A percentile compares a stretch with the other conserved stretches of the same genome.
These are phyloP conservation scores for Aspergillus indologenus DNA, from an alignment of 495 filamentous ascomycete genomes.

Conservation along the genomic window DNA sequence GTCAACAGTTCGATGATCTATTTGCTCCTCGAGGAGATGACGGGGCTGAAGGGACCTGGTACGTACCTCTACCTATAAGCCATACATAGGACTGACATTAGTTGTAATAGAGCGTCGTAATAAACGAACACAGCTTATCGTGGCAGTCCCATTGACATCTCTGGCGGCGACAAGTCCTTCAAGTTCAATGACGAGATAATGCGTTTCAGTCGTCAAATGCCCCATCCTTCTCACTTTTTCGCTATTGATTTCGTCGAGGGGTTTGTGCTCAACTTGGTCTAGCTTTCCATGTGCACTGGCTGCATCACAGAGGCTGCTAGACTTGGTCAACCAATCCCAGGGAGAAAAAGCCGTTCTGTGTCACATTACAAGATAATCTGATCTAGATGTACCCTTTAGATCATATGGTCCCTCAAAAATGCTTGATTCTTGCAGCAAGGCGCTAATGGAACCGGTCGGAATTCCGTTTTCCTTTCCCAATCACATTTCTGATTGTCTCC, in stretches of 20 bases:
- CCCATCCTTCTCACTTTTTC: not conserved
- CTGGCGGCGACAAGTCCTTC: constrained; percentile 63
- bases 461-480: constrained; percentile 2
- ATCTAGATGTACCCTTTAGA: constrained; percentile 9
- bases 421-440: constrained; percentile 20
- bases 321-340: not conserved
- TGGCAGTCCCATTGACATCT: constrained; percentile 77
- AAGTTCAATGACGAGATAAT: constrained; percentile 78
- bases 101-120: too few relatives aligned
- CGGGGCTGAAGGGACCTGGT: too few relatives aligned
- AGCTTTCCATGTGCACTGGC: not conserved
- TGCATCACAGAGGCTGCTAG: not conserved
- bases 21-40: too few relatives aligned
- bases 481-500: not conserved
- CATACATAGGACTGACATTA: too few relatives aligned
- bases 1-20: too few relatives aligned
- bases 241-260: not conserved
- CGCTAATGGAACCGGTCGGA: constrained; percentile 27
- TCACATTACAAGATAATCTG: constrained; percentile 17
- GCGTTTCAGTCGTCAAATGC: not conserved
- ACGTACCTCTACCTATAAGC: too few relatives aligned
- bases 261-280: not conserved
- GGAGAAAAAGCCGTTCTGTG: constrained; percentile 9
- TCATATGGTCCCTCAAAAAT: not conserved
- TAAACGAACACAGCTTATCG: too few relatives aligned